Evolutionary conservation across 2,329 filamentous ascomycete species (phyloP).

Genomic region (Thermothelomyces thermophilus): DNA sequence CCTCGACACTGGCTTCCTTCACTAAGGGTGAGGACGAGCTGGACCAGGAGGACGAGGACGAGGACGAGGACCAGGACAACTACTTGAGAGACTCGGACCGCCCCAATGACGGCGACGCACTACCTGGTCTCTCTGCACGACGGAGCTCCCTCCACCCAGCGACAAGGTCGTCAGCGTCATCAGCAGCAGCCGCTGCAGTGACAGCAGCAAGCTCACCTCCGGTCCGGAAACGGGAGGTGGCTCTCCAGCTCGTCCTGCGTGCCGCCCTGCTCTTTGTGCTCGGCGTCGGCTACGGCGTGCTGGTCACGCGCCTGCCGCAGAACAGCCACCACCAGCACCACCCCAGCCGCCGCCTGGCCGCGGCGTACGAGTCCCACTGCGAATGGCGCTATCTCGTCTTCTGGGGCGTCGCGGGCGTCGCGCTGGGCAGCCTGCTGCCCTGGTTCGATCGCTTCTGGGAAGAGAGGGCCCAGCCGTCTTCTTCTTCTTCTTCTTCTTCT

Average conservation of each 20-base stretch:
- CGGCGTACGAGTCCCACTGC: neutral
- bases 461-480: constrained; percentile 26
- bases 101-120: constrained; percentile 51
- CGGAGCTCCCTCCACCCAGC: constrained; percentile 15
- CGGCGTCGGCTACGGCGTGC: constrained; percentile 73
- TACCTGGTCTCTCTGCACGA: constrained; percentile 54
- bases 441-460: constrained; percentile 77
- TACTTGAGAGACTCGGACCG: neutral
- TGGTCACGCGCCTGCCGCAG: constrained; percentile 74
- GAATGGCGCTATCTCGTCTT: constrained; percentile 64
- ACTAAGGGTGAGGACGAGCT: constrained; percentile 4
- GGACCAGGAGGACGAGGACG: constrained; percentile 1
- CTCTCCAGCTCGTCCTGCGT: constrained; percentile 51
- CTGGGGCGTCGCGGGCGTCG: constrained; percentile 77
- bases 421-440: constrained; percentile 72
- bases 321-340: constrained; percentile 33
- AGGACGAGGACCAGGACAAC: constrained; percentile 38
- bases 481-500: neutral
- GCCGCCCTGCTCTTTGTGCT: constrained; percentile 65
- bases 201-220: constrained; percentile 18
- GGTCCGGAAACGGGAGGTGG: constrained; percentile 11
- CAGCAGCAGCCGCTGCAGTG: constrained; percentile 14
- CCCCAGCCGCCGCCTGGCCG: constrained; percentile 19
- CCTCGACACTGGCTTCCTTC: constrained; percentile 25
- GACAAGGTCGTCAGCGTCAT: neutral